Evolutionary conservation across 805 yeast genomes (phyloP).

Genomic region (Kregervanrija delftensis): DNA sequence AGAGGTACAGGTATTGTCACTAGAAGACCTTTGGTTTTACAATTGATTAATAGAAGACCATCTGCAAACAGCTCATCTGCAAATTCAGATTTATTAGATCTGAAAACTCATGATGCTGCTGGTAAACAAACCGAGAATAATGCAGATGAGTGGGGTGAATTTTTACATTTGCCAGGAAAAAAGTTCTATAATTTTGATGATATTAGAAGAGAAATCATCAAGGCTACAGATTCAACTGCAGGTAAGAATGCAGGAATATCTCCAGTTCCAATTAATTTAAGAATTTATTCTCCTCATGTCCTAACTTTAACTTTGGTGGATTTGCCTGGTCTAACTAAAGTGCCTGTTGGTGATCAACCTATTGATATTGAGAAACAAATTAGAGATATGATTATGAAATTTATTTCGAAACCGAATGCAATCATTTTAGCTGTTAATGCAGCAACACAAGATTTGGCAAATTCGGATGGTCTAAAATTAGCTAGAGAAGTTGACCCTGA

Average conservation of each 20-base stretch:
- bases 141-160: conserved; percentile 94
- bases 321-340: conserved; percentile 95
- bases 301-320: conserved; percentile 91
- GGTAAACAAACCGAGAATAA: conserved; percentile 61
- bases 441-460: conserved; percentile 95
- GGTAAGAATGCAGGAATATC: conserved; percentile 86
- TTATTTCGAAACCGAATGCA: conserved; percentile 92
- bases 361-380: conserved; percentile 93
- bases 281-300: conserved; percentile 91
- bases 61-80: conserved; percentile 13
- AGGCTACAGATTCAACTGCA: conserved; percentile 82
- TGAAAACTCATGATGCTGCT: conserved; percentile 36
- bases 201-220: conserved; percentile 82
- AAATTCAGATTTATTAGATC: conserved; percentile 34
- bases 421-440: conserved; percentile 91
- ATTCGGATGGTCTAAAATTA: conserved; percentile 90
- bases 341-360: conserved; percentile 99
- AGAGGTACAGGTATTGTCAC: conserved; percentile 93
- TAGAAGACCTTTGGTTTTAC: conserved; percentile 78
- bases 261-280: conserved; percentile 84
- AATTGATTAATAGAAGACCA: conserved; percentile 65
- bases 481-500: conserved; percentile 98
- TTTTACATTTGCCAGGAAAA: conserved; percentile 84
- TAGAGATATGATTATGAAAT: conserved; percentile 86
- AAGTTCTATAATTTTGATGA: conserved; percentile 83